Percentiles rank a stretch among this genome's conserved stretches.
phyloP scores from a whole-genome alignment of 129 eudicot genomes.

The Saussurea involucrata region DNA sequence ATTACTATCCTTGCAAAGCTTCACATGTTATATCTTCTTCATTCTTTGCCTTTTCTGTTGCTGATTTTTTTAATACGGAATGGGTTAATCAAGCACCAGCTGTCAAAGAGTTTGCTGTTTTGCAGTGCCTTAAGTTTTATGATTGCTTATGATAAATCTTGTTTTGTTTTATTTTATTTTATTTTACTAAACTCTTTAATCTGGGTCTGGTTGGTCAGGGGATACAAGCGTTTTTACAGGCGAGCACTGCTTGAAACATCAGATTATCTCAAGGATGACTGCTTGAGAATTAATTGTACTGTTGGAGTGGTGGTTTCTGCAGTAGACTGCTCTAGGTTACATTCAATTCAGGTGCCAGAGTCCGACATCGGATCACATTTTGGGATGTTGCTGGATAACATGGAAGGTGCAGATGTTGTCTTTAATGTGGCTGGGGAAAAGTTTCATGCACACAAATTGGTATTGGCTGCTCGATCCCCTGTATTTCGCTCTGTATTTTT shows the following conservation, averaged over 20 bases:
- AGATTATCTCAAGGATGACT: slow-evolving; percentile 84
- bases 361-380: slow-evolving; percentile 74
- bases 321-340: slow-evolving; percentile 68
- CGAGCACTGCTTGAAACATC: slow-evolving; percentile 71
- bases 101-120: neutral
- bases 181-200: neutral
- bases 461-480: slow-evolving; percentile 72
- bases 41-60: neutral
- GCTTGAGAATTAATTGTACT: slow-evolving; percentile 83
- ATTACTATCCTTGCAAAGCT: neutral
- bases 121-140: neutral
- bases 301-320: slow-evolving; percentile 93
- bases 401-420: slow-evolving; percentile 66
- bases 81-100: neutral
- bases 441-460: slow-evolving; percentile 71
- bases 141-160: neutral
- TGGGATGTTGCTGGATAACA: slow-evolving; percentile 61
- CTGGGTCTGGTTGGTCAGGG: slow-evolving; percentile 45
- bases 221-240: slow-evolving; percentile 85
- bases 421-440: slow-evolving; percentile 68
- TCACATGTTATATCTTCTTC: neutral
- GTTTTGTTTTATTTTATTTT: neutral
- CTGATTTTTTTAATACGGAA: neutral
- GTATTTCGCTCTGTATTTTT: slow-evolving; percentile 48
- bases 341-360: slow-evolving; percentile 67